A percentile compares a stretch with the other conserved stretches of the same genome.
phyloP scores from a whole-genome alignment of 352 stramenopile species.

The Phytophthora rubi region DNA sequence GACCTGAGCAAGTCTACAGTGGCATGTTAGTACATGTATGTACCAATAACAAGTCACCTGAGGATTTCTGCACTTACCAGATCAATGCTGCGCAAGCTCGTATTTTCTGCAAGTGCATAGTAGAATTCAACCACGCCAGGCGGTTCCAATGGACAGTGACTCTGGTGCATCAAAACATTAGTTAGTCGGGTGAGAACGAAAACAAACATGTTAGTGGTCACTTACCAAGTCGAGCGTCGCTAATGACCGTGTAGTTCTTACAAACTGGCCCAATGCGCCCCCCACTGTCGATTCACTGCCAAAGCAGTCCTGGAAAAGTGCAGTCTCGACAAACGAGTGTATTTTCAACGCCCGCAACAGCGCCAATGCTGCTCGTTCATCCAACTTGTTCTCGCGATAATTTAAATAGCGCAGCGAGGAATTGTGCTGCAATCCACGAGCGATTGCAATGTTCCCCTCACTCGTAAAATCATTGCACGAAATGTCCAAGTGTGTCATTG shows the following conservation, averaged over 20 bases:
- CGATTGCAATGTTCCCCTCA: conserved; percentile 47
- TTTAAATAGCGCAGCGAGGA: conserved; percentile 50
- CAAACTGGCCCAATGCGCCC: conserved; percentile 37
- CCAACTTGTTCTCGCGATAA: conserved; percentile 68
- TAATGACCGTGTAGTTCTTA: conserved; percentile 40
- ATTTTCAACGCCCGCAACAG: conserved; percentile 45
- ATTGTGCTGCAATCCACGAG: conserved; percentile 57
- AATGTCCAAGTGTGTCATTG: conserved; percentile 62
- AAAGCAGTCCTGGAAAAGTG: conserved; percentile 70
- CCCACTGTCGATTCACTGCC: conserved; percentile 37
- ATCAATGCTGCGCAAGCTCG: conserved; percentile 55
- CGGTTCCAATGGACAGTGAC: conserved; percentile 64
- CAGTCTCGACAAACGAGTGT: conserved; percentile 50
- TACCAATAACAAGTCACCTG: neutral
- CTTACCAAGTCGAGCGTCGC: conserved; percentile 63
- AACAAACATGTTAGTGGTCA: neutral
- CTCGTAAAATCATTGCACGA: conserved; percentile 55
- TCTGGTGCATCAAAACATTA: conserved; percentile 37
- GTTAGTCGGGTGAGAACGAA: neutral
- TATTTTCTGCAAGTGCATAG: conserved; percentile 54
- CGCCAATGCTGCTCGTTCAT: conserved; percentile 40
- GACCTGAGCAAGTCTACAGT: conserved; percentile 56
- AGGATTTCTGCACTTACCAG: conserved; percentile 52
- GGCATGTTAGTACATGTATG: neutral
- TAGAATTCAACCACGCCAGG: conserved; percentile 70